phyloP scores from a whole-genome alignment of 108 stramenopile species.

The Aurantiochytrium sp. region DNA sequence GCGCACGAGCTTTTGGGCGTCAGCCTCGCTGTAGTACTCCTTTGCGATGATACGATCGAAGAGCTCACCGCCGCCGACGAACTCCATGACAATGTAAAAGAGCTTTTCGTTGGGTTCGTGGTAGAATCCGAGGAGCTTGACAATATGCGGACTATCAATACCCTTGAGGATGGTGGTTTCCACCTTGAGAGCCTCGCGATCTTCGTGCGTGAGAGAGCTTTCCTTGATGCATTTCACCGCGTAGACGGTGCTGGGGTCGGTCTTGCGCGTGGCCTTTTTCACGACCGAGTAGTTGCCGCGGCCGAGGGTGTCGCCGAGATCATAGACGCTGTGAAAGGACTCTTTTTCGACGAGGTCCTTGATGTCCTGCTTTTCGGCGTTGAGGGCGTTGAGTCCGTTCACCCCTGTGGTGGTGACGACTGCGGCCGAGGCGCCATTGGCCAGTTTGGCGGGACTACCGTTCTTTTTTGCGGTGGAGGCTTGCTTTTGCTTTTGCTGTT shows the following conservation, averaged over 20 bases:
- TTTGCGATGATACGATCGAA: slow-evolving; percentile 88
- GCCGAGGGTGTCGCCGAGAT: not conserved
- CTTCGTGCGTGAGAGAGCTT: slow-evolving; percentile 3
- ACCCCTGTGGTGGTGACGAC: not conserved
- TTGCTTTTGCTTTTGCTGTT: not conserved
- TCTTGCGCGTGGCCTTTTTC: not conserved
- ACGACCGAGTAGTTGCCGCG: slow-evolving; percentile 16
- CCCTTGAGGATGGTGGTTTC: not conserved
- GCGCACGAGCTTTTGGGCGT: slow-evolving; percentile 69
- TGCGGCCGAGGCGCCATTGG: not conserved
- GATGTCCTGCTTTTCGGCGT: not conserved
- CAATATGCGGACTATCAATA: slow-evolving; percentile 19
- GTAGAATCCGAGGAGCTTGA: slow-evolving; percentile 73
- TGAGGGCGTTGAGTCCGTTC: not conserved
- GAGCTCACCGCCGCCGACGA: slow-evolving; percentile 86
- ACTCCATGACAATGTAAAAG: slow-evolving; percentile 81
- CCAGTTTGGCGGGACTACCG: not conserved
- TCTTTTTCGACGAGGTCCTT: slow-evolving; percentile 7
- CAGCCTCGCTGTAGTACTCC: slow-evolving; percentile 81
- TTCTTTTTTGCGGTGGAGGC: not conserved
- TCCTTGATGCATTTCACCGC: slow-evolving; percentile 12
- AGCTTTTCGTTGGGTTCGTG: slow-evolving; percentile 49
- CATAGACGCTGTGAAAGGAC: not conserved
- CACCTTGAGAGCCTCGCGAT: slow-evolving; percentile 16
- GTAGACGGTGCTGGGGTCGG: not conserved